Base-by-base conservation (phyloP, 1,284 basidiomycete genomes). In the Apiotrichum gamsii region DNA sequence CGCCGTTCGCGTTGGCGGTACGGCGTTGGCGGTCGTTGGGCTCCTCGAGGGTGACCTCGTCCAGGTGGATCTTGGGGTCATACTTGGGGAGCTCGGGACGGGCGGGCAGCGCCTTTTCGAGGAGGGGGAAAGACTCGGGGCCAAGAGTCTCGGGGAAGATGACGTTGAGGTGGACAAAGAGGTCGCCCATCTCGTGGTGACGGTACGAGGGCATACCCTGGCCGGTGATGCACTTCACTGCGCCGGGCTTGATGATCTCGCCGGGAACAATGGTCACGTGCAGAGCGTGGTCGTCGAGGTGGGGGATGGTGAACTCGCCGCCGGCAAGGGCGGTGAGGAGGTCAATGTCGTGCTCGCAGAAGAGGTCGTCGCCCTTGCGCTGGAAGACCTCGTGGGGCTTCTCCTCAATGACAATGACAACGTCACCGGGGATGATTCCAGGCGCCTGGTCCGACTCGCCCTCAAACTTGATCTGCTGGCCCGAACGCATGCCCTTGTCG, bases 401-500 rank as follows among this genome's bases (percentile, higher is more conserved):
- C 76, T 96, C 94, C 70, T 98, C 93, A 56, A 99, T 79, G 47
- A 97, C 88, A 60, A 99, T 98, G 49, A 97, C 82, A 16, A 99
- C 95, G 61, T 99, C 95, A 59, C 95, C 95, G 1, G 95, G 85
- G 49, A 88, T 80, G 31, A 88, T 83, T 30, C 80, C 84, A 5
- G 95, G 94, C 6, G 89, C 83, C 73, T 99, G 94, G 72, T 99
- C 95, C 62, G 88, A 91, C 77, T 98, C 95, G 50, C 95, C 94
- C 50, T 80, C 74, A 75, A 98, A 99, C 49, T 82, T 83, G 72
- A 99, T 91, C 19, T 90, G 93, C 75, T 97, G 91, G 25, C 95
- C 95, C 48, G 86, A 85, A 76, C 90, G 90, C 95, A 98, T 98
- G 48, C 95, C 95, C 79, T 94, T 96, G 80, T 98, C 95, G 79